Base-by-base conservation (phyloP, 75 land plant species). In the Sequoia sempervirens region DNA sequence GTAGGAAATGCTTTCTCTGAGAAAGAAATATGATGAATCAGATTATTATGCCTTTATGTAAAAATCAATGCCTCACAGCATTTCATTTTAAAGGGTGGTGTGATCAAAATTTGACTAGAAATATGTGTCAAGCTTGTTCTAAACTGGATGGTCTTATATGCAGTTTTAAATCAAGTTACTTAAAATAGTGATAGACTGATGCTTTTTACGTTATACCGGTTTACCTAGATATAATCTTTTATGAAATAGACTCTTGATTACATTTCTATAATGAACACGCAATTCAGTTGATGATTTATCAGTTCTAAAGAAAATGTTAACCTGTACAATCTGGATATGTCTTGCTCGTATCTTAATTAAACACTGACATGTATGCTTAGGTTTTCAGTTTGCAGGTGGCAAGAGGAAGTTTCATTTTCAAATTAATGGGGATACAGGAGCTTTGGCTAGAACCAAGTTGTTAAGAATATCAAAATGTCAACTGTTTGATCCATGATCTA, bases 211-310 rank as follows among this genome's bases (percentile, higher is more conserved):
- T 38, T 20, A 2, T 38, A 20, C n/a, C 20, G 78, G n/a, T 75
- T 40, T 75, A 20, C 18, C 26, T 75, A 40, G 45, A 6, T 40
- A 75, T 23, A 20, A 73, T 73, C 1, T 73, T 75, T 40, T 20
- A 41, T 7, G 26, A 75, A 38, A 75, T 40, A 40, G 41, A 23
- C 26, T 20, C 7, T 6, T 37, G 23, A 38, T 75, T 38, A 75
- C 10, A 40, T 75, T 23, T 75, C 43, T 38, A 40, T 40, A 8
- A 10, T 75, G 11, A 2, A 20, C 41, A 20, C 43, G 20, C 40
- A 17, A 18, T 74, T 37, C 76, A 74, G 76, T 36, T 74, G 76
- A 74, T 37, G 41, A 74, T 74, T 75, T 38, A 18, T 75, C 78
- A 38, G 41, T 75, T 40, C 26, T 18, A 4, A 61, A 61, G 23